These are phyloP conservation scores for Ganoderma leucocontextum DNA, from an alignment of 1,284 basidiomycete genomes.

Conservation along the genomic window DNA sequence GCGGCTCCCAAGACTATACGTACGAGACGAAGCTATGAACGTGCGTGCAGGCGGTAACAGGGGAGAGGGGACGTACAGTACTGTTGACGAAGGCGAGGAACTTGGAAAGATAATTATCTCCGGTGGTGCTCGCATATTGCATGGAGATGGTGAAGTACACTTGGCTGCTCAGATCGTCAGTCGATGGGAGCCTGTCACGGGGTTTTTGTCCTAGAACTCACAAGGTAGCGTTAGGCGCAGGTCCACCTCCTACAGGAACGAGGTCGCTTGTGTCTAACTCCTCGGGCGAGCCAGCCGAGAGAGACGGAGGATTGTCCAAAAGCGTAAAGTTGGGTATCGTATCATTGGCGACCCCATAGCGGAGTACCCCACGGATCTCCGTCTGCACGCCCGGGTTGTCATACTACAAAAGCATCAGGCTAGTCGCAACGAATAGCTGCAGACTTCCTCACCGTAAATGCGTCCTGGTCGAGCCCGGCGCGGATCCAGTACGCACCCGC, in stretches of 20 bases:
- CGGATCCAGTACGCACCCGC: constrained; percentile 51
- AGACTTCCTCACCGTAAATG: constrained; percentile 37
- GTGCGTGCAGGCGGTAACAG: background rate
- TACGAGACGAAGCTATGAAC: background rate
- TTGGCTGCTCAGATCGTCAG: constrained; percentile 23
- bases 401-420: constrained; percentile 31
- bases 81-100: constrained; percentile 51
- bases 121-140: constrained; percentile 42
- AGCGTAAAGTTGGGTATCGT: constrained; percentile 32
- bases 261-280: constrained; percentile 38
- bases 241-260: constrained; percentile 37
- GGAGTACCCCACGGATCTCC: constrained; percentile 45
- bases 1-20: constrained; percentile 45
- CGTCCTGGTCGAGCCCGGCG: constrained; percentile 47
- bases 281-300: constrained; percentile 30
- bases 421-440: constrained; percentile 29
- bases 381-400: constrained; percentile 42
- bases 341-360: constrained; percentile 37
- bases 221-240: constrained; percentile 35
- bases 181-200: too few species aligned
- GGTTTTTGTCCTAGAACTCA: too few species aligned
- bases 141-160: constrained; percentile 44
- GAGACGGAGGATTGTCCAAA: constrained; percentile 30
- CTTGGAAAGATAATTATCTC: constrained; percentile 32
- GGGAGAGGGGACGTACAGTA: constrained; percentile 36